Evolutionary conservation across 139 green algal genomes (phyloP).

Genomic region (Parachlorella kessleri): DNA sequence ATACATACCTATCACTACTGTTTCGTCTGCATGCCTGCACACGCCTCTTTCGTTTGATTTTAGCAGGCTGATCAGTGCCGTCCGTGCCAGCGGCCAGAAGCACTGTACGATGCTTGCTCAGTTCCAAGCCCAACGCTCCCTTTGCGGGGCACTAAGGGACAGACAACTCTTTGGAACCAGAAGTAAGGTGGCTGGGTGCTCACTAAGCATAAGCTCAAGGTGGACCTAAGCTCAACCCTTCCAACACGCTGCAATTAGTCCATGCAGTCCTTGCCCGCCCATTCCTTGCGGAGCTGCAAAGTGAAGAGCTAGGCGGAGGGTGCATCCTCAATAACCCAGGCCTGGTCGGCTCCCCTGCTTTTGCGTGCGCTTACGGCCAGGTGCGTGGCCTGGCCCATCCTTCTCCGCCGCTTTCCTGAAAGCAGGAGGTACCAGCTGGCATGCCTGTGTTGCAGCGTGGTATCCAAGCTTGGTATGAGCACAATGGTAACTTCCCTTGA

Average conservation of each 20-base stretch:
- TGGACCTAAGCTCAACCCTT: background rate
- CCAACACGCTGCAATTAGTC: background rate
- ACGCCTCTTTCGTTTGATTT: no score
- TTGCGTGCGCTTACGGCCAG: conserved; percentile 39
- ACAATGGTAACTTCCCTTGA: no score
- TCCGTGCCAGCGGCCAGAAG: no score
- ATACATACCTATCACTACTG: no score
- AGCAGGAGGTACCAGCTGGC: no score
- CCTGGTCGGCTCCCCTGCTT: conserved; percentile 22
- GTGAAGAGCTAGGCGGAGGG: background rate
- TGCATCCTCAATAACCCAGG: conserved; percentile 12
- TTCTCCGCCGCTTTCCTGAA: no score
- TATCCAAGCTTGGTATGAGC: no score
- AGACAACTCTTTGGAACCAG: background rate
- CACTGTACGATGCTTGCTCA: no score
- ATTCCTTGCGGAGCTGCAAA: conserved; percentile 27
- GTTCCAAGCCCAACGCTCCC: no score
- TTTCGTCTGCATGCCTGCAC: no score
- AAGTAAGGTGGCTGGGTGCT: background rate
- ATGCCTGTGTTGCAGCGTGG: no score
- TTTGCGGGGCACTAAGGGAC: background rate
- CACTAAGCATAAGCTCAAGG: background rate
- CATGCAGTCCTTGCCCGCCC: conserved; percentile 24
- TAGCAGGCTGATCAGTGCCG: no score
- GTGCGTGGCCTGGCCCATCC: background rate